Conservation (phyloP, 148 eudicot species). For the Fagopyrum esculentum region DNA sequence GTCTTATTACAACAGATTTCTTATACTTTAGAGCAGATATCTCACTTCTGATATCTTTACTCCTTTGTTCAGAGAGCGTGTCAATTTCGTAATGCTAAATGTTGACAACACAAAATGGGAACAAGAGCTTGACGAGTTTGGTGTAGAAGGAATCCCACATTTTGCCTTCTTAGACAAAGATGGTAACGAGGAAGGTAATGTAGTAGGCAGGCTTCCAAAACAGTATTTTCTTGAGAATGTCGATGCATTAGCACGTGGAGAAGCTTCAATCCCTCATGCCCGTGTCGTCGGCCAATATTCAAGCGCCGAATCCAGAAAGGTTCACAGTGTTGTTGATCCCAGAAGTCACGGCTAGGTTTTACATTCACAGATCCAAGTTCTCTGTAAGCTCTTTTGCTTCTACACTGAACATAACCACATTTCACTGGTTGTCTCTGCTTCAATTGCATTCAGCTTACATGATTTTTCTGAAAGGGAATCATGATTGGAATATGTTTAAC, state of each 20-base stretch:
- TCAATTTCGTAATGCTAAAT: slow-evolving; percentile 95
- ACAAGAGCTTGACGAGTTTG: slow-evolving; percentile 96
- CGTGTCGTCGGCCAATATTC: slow-evolving; percentile 80
- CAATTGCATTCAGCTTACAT: neutral
- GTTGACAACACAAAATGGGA: slow-evolving; percentile 99
- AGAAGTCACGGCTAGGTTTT: slow-evolving; percentile 82
- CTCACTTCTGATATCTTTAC: neutral
- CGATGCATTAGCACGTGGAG: slow-evolving; percentile 76
- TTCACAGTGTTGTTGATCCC: slow-evolving; percentile 85
- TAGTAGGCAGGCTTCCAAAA: slow-evolving; percentile 81
- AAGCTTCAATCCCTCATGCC: slow-evolving; percentile 74
- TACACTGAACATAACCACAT: neutral
- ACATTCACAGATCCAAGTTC: neutral
- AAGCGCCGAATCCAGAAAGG: slow-evolving; percentile 72
- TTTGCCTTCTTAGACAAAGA: slow-evolving; percentile 84
- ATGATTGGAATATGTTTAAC: no score
- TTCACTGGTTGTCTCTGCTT: neutral
- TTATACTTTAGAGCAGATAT: neutral
- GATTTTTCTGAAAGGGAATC: no score
- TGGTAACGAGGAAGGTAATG: slow-evolving; percentile 91
- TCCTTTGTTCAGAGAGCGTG: slow-evolving; percentile 53
- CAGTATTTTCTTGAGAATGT: slow-evolving; percentile 67
- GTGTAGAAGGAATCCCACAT: slow-evolving; percentile 98
- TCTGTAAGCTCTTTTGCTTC: neutral
- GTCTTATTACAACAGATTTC: no score